Percentiles rank a stretch among this genome's conserved stretches.
Conservation (phyloP, 257 asterid species). For the Coffea eugenioides region DNA sequence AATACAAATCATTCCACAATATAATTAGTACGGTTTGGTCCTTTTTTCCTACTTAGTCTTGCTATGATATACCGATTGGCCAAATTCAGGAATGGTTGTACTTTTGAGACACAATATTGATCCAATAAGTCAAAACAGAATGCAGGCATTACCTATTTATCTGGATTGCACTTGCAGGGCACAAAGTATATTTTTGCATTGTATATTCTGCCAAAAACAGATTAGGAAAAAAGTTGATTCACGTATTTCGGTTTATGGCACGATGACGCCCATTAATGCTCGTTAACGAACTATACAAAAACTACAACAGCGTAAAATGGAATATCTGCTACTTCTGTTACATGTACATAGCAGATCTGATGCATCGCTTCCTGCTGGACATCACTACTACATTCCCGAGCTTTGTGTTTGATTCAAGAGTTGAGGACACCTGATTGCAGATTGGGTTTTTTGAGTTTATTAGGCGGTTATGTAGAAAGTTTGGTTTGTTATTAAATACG, state of each 20-base stretch:
- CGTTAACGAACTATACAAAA: not conserved
- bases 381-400: slow-evolving; percentile 88
- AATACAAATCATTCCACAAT: not conserved
- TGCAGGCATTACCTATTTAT: too few species aligned
- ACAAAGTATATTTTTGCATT: too few species aligned
- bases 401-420: slow-evolving; percentile 93
- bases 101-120: too few species aligned
- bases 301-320: not conserved
- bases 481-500: not conserved
- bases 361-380: slow-evolving; percentile 22
- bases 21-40: too few species aligned
- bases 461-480: not conserved
- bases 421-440: slow-evolving; percentile 74
- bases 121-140: too few species aligned
- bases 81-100: too few species aligned
- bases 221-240: too few species aligned
- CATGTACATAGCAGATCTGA: not conserved
- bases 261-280: not conserved
- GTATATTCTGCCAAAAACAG: too few species aligned
- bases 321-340: not conserved
- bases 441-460: slow-evolving; percentile 4
- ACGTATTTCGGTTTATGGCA: not conserved
- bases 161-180: too few species aligned
- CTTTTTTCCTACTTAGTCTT: too few species aligned
- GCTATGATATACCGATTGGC: too few species aligned